Evolutionary conservation across 73 alveolate genomes (phyloP).

Genomic region (Stentor coeruleus): DNA sequence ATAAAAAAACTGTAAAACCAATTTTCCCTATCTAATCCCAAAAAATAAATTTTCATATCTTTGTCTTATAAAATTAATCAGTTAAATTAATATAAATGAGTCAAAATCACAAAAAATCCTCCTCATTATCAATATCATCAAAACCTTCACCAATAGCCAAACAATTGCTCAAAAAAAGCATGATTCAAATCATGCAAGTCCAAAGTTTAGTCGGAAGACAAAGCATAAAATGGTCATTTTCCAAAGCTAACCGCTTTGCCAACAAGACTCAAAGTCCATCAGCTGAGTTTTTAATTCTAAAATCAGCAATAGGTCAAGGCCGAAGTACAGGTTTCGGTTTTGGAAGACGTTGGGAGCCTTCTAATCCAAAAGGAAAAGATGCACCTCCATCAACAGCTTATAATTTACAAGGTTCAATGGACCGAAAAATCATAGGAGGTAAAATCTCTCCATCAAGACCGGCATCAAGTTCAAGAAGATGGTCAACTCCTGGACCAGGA

Average conservation of each 20-base stretch:
- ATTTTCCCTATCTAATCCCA: no score
- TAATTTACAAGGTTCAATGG: not conserved
- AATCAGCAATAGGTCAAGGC: not conserved
- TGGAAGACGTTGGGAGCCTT: slow-evolving; percentile 18
- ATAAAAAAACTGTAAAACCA: no score
- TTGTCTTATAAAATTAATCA: no score
- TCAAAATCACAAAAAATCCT: no score
- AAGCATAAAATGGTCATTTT: not conserved
- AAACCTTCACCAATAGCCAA: no score
- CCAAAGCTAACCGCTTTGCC: not conserved
- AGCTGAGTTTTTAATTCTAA: not conserved
- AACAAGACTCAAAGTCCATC: not conserved
- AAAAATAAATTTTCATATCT: no score
- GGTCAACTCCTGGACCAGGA: slow-evolving; percentile 2
- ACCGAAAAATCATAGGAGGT: not conserved
- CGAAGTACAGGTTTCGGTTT: not conserved
- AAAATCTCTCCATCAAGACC: not conserved
- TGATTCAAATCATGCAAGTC: no score
- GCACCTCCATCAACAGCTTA: not conserved
- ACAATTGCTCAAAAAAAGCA: no score
- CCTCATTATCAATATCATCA: no score
- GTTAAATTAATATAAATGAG: no score
- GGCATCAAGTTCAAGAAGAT: not conserved
- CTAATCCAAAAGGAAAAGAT: slow-evolving; percentile 12
- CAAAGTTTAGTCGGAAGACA: not conserved